Base-by-base conservation (phyloP, 1,284 basidiomycete species). In the Agaricales sp. region DNA sequence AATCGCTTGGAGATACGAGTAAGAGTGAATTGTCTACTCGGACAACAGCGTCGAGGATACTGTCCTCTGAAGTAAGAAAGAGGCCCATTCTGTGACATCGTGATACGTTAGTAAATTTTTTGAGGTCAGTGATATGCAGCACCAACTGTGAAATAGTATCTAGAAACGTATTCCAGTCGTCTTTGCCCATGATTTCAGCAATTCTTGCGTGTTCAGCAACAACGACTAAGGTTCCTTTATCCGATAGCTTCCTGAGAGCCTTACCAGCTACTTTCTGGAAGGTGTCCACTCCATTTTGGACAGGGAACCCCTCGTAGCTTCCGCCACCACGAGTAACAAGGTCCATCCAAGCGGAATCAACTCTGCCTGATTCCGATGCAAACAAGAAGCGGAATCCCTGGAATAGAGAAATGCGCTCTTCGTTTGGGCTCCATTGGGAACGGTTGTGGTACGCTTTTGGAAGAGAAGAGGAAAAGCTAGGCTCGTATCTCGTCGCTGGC, bases 351-450 rank as follows among this genome's bases (percentile, higher is more conserved):
- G 75, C 75, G 4, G 58, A 59, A 18, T 72, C 70, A 0, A 70
- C 71, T n/a, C 71, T 63, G 0, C 68, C 68, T 47, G 70, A 74
- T 54, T 81, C 80, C 1, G 72, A 72, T 1, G 81, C 64, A 49
- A 80, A 77, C 2, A 87, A 57, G 54, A 86, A 82, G 6, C 78
- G 67, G 53, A 68, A 71, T 0, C 62, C 61, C 3, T 63, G 59
- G 19, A 87, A 68, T 54, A 87, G 65, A 43, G 69, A 67, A 8
- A 74, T 53, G 12, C 84, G 70, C 50, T 69, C 75, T 57, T 80
- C 79, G 50, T 78, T 78, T 0, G 77, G 76, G 51, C 80, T 74
- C 85, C 84, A 87, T 2, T 74, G 61, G 18, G 67, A 70, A 57
- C 74, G 66, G 1, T 62, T 66, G 58, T 78, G 79, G 37, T 81